phyloP scores from a whole-genome alignment of 2,329 filamentous ascomycete species.

The Epichloe uncinata region DNA sequence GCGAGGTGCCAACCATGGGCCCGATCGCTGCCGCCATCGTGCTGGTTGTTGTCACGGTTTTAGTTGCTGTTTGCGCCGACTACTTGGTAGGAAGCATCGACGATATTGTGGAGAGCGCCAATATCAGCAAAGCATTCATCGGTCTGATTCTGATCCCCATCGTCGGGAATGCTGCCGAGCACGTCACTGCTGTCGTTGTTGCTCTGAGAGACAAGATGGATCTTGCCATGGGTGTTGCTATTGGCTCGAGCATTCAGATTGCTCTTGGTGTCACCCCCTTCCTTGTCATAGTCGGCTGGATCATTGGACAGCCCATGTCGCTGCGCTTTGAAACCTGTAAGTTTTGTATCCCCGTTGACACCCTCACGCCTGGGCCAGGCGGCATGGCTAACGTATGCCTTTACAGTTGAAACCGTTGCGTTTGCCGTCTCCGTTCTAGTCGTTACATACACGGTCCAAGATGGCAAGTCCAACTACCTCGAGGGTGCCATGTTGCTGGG shows the following conservation, averaged over 20 bases:
- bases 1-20: slow-evolving; percentile 40
- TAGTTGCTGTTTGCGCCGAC: slow-evolving; percentile 63
- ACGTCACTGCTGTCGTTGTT: slow-evolving; percentile 70
- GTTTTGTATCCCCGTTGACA: slow-evolving; percentile 4
- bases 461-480: slow-evolving; percentile 74
- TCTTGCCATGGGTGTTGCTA: slow-evolving; percentile 62
- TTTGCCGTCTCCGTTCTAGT: slow-evolving; percentile 66
- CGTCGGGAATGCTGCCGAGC: slow-evolving; percentile 68
- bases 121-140: slow-evolving; percentile 70
- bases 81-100: slow-evolving; percentile 69
- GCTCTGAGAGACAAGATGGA: slow-evolving; percentile 68
- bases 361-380: too few relatives aligned
- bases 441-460: slow-evolving; percentile 63
- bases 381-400: neutral
- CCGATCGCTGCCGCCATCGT: slow-evolving; percentile 52
- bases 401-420: slow-evolving; percentile 55
- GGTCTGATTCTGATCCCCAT: slow-evolving; percentile 69
- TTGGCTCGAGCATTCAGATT: slow-evolving; percentile 73
- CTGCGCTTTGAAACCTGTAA: slow-evolving; percentile 58
- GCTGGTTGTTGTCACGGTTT: slow-evolving; percentile 54
- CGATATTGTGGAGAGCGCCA: slow-evolving; percentile 51
- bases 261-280: slow-evolving; percentile 66
- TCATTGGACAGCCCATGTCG: slow-evolving; percentile 58
- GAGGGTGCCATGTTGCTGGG: slow-evolving; percentile 56
- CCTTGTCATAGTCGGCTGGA: slow-evolving; percentile 70